A percentile compares a stretch with the other conserved stretches of the same genome.
Evolutionary conservation across 495 filamentous ascomycete species (phyloP).

Genomic region (Aspergillus coremiiformis): DNA sequence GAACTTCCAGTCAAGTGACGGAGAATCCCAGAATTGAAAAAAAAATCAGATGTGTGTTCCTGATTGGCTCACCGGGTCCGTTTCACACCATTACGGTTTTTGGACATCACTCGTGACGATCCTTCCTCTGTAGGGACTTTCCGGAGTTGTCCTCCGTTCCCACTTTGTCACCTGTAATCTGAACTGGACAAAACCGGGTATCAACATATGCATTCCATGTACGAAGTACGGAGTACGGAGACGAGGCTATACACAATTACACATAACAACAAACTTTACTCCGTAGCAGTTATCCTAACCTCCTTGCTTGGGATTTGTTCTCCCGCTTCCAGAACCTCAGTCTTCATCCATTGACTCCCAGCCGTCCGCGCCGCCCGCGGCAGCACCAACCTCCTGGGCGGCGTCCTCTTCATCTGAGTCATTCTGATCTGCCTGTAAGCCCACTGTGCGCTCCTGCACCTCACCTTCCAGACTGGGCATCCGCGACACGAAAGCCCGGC

Average conservation of each 20-base stretch:
- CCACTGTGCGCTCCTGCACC: constrained; percentile 69
- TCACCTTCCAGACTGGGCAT: constrained; percentile 53
- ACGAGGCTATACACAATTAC: background rate
- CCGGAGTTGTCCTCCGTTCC: background rate
- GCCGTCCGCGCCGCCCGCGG: constrained; percentile 43
- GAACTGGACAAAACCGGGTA: constrained; percentile 4
- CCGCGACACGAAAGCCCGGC: constrained; percentile 72
- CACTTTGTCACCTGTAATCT: background rate
- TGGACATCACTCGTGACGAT: background rate
- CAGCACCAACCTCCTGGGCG: constrained; percentile 46
- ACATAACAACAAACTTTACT: too few species aligned
- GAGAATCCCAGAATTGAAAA: background rate
- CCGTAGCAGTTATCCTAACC: background rate
- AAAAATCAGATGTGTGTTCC: too few species aligned
- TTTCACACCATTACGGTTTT: background rate
- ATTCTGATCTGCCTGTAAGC: constrained; percentile 57
- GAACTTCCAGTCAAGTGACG: too few species aligned
- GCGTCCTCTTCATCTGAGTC: constrained; percentile 56
- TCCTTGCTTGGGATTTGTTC: background rate
- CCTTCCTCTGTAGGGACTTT: background rate
- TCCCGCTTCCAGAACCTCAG: constrained; percentile 16
- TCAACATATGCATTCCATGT: constrained; percentile 13
- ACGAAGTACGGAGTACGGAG: background rate
- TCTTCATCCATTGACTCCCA: constrained; percentile 94
- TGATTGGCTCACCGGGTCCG: background rate